Base-by-base conservation (phyloP, 768 basidiomycete genomes). In the Boletellus emodensis region DNA sequence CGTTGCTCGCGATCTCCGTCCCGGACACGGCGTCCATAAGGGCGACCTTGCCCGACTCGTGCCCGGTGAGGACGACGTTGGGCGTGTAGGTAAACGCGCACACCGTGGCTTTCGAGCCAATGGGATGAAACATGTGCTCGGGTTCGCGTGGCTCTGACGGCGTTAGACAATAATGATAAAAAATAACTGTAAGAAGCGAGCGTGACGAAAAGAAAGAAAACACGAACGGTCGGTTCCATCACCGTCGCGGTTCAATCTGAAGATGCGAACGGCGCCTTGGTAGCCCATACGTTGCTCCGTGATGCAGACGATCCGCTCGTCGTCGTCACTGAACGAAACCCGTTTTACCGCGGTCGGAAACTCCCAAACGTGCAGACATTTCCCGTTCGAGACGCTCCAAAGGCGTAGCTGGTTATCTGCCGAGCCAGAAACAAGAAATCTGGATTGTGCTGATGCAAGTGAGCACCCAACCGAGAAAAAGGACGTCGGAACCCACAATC, bases 261-360 rank as follows among this genome's bases (percentile, higher is more conserved):
- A 98, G 44, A 97, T 86, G 22, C 94, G 82, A 61, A 99, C 89
- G 20, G 93, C 86, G 58, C 91, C 90, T 61, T 90, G 88, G 69
- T 82, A 71, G 1, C 95, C 96, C 89, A 94, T 94, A 48, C 96
- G 87, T 72, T 96, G 94, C 71, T 98, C 96, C 2, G 96, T 98
- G 60, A 97, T 90, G 64, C 90, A 93, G 22, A 97, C 85, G 32
- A 98, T 75, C 60, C 83, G 80, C 20, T 81, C 78, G 63, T 88
- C 90, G 60, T 90, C 85, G 49, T 89, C 87, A 69, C 81, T 92
- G 77, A 95, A 97, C 7, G 84, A 81, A 20, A 98, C 95, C 40
- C 95, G 79, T 78, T 97, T 98, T 59, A 99, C 90, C 5, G 96
- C 96, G 0, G 95, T 98, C 33, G 90, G 90, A 78, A 96, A 97